Evolutionary conservation across 257 asterid genomes (phyloP).

Genomic region (Primulina eburnea): DNA sequence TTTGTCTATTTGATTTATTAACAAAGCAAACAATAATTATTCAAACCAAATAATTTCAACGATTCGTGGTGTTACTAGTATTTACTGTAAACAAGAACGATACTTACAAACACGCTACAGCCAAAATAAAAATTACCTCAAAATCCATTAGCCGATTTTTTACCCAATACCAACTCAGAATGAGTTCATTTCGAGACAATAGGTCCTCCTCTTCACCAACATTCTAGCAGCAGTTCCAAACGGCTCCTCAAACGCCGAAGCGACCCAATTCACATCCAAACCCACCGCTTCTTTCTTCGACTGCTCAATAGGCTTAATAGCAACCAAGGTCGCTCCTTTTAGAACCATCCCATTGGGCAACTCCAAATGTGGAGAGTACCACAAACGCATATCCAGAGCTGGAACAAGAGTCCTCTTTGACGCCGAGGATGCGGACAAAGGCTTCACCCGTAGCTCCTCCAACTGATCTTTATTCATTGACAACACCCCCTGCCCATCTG

Average conservation of each 20-base stretch:
- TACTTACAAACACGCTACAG: conserved; percentile 9
- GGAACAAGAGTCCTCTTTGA: conserved; percentile 70
- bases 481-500: conserved; percentile 70
- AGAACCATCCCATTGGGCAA: conserved; percentile 58
- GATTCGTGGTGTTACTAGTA: background rate
- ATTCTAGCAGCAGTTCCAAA: conserved; percentile 67
- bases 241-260: conserved; percentile 67
- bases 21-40: background rate
- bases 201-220: conserved; percentile 73
- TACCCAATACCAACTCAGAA: conserved; percentile 32
- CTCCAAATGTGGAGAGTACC: conserved; percentile 64
- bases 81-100: background rate
- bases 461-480: conserved; percentile 64
- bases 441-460: conserved; percentile 77
- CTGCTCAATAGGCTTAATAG: conserved; percentile 68
- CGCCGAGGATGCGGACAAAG: conserved; percentile 61
- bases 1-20: too few relatives aligned
- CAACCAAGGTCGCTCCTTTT: conserved; percentile 77
- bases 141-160: conserved; percentile 14
- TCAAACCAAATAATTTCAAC: background rate
- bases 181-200: conserved; percentile 76
- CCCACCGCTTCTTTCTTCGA: conserved; percentile 51
- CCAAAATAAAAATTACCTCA: conserved; percentile 31
- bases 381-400: conserved; percentile 62
- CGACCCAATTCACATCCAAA: conserved; percentile 53